Percentiles rank a stretch among this genome's conserved stretches.
These are phyloP conservation scores for Fragilaria crotonensis DNA, from an alignment of 108 stramenopile genomes.

Conservation along the genomic window DNA sequence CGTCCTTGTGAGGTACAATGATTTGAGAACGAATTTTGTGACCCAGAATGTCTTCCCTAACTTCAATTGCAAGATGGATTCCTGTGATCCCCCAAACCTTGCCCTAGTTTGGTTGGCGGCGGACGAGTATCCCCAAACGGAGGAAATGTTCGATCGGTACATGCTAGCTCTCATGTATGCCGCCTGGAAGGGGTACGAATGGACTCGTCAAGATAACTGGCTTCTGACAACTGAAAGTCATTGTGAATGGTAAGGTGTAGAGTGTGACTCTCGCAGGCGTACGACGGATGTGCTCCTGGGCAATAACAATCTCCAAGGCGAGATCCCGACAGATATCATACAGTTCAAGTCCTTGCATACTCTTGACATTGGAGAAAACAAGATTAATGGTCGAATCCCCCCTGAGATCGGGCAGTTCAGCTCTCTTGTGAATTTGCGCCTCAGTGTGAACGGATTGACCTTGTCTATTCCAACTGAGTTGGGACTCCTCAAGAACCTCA, in stretches of 20 bases:
- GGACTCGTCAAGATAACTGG: background rate
- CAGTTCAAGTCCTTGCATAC: background rate
- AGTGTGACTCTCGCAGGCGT: background rate
- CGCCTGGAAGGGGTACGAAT: background rate
- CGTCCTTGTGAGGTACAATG: background rate
- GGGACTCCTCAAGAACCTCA: background rate
- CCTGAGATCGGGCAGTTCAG: conserved; percentile 3
- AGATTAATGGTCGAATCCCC: background rate
- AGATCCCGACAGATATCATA: background rate
- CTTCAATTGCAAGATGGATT: background rate
- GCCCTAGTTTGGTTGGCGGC: background rate
- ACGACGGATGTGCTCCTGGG: background rate
- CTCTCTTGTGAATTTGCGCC: conserved; percentile 3
- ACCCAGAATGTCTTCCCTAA: background rate
- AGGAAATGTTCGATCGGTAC: background rate
- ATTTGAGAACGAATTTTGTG: background rate
- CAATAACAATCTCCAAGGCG: conserved; percentile 1
- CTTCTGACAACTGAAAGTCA: background rate
- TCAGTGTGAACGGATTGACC: conserved; percentile 15
- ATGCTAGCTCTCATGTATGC: background rate
- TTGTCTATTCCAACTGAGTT: conserved; percentile 17
- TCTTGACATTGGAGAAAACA: background rate
- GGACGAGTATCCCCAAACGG: background rate
- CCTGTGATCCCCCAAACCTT: background rate
- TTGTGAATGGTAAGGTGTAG: background rate